Evolutionary conservation across 2,329 filamentous ascomycete species (phyloP).

Genomic region (Exophiala bonariae): DNA sequence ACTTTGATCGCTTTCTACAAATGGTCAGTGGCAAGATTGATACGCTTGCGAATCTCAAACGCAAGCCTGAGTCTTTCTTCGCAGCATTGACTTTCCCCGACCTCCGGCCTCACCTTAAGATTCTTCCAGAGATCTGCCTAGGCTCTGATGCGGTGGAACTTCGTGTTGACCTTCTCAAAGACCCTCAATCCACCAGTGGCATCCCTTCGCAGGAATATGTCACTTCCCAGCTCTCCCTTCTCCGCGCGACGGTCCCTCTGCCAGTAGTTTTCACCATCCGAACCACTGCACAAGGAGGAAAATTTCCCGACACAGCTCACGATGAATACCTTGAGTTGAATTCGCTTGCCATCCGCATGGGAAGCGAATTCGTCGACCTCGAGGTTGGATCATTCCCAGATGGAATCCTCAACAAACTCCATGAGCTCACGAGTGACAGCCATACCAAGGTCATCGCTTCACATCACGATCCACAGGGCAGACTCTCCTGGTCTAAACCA

Average conservation of each 20-base stretch:
- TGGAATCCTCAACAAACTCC: slow-evolving; percentile 67
- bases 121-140: slow-evolving; percentile 71
- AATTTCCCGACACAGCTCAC: slow-evolving; percentile 75
- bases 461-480: slow-evolving; percentile 81
- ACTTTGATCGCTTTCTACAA: slow-evolving; percentile 72
- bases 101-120: slow-evolving; percentile 61
- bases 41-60: slow-evolving; percentile 59
- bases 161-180: slow-evolving; percentile 83
- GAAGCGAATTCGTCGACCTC: slow-evolving; percentile 88
- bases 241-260: slow-evolving; percentile 69
- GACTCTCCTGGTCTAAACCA: slow-evolving; percentile 77
- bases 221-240: slow-evolving; percentile 74
- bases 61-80: slow-evolving; percentile 79
- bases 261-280: slow-evolving; percentile 93
- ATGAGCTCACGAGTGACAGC: slow-evolving; percentile 61
- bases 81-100: slow-evolving; percentile 84
- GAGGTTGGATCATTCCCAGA: slow-evolving; percentile 79
- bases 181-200: slow-evolving; percentile 60
- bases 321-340: slow-evolving; percentile 76
- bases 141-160: slow-evolving; percentile 93
- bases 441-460: slow-evolving; percentile 87
- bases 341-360: slow-evolving; percentile 73
- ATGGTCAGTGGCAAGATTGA: slow-evolving; percentile 64
- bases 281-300: slow-evolving; percentile 81
- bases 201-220: slow-evolving; percentile 73